Evolutionary conservation across 352 stramenopile species (phyloP).

Genomic region (Globisporangium iwayamae): DNA sequence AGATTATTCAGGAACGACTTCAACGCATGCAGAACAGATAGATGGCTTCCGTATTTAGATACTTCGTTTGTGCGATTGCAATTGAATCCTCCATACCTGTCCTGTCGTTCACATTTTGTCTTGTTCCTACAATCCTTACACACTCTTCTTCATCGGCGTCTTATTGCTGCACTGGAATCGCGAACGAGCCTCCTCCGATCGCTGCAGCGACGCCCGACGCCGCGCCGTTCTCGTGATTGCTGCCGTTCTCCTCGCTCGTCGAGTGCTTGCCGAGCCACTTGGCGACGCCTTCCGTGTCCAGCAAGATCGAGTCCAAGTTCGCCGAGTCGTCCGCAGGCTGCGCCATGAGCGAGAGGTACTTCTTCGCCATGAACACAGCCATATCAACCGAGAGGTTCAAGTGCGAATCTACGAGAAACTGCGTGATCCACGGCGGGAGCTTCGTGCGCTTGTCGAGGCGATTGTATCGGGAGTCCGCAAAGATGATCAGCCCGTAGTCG

Average conservation of each 20-base stretch:
- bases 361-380: slow-evolving; percentile 93
- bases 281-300: slow-evolving; percentile 89
- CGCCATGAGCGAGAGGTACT: slow-evolving; percentile 96
- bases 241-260: background rate
- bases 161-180: slow-evolving; percentile 12
- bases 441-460: slow-evolving; percentile 97
- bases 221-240: background rate
- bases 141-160: background rate
- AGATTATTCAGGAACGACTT: slow-evolving; percentile 62
- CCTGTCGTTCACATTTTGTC: background rate
- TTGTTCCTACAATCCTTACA: background rate
- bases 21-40: slow-evolving; percentile 40
- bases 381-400: slow-evolving; percentile 97
- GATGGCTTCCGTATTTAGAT: background rate
- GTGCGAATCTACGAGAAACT: slow-evolving; percentile 95
- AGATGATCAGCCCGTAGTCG: slow-evolving; percentile 99
- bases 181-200: background rate
- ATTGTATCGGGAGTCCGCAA: slow-evolving; percentile 98
- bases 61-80: background rate
- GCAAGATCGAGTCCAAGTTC: slow-evolving; percentile 92
- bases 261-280: slow-evolving; percentile 60
- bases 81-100: background rate
- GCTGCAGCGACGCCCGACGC: slow-evolving; percentile 1
- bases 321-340: slow-evolving; percentile 91
- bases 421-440: slow-evolving; percentile 97